Conservation (phyloP, 1,139 yeast species). For the Pichiaceae sp. region DNA sequence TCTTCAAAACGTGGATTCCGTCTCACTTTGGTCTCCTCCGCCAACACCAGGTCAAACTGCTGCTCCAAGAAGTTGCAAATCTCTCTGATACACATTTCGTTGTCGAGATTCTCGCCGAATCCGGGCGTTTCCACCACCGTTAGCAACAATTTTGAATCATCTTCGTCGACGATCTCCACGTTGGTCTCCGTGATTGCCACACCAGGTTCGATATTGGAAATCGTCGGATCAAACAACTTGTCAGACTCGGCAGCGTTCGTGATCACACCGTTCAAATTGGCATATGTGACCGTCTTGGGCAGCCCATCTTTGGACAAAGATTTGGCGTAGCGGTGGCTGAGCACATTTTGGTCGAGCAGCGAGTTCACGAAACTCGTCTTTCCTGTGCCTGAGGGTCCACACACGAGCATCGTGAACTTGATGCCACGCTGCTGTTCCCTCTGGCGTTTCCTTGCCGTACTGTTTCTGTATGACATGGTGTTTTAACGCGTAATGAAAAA, state of each 20-base stretch:
- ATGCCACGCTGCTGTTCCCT: constrained; percentile 81
- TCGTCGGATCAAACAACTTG: constrained; percentile 33
- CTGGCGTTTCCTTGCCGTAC: constrained; percentile 36
- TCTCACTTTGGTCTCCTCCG: constrained; percentile 53
- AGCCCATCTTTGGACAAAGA: constrained; percentile 14
- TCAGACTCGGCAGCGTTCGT: constrained; percentile 32
- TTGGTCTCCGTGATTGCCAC: constrained; percentile 58
- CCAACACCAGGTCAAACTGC: constrained; percentile 46
- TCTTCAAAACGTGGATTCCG: constrained; percentile 48
- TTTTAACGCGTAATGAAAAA: not conserved
- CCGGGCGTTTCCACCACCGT: constrained; percentile 68
- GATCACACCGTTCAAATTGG: constrained; percentile 26
- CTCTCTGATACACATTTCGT: constrained; percentile 29
- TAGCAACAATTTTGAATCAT: constrained; percentile 41
- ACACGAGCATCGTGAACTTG: constrained; percentile 70
- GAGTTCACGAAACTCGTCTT: constrained; percentile 79
- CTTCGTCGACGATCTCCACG: constrained; percentile 48
- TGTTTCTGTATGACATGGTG: constrained; percentile 1
- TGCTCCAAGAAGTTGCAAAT: constrained; percentile 44
- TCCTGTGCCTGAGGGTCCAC: constrained; percentile 74
- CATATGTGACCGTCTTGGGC: constrained; percentile 43
- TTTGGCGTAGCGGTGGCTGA: constrained; percentile 43
- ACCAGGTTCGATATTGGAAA: constrained; percentile 38
- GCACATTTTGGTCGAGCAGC: constrained; percentile 51
- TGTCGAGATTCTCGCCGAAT: constrained; percentile 64